These are phyloP conservation scores for Blastobotrys terrestris DNA, from an alignment of 805 yeast species.

Conservation along the genomic window DNA sequence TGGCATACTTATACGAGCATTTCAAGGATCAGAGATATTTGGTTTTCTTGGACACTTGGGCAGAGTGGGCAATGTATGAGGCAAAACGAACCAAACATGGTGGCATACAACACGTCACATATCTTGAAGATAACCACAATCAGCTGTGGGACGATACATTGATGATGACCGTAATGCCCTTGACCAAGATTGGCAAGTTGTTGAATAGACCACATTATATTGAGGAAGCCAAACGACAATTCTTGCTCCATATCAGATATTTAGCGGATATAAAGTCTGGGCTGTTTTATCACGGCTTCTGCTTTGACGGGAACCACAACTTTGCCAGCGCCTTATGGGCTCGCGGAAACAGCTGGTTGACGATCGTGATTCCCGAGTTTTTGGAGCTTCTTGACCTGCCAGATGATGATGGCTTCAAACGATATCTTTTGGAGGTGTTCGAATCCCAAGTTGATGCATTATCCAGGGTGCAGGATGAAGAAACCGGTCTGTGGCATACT, in stretches of 20 bases:
- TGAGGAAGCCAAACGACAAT: conserved; percentile 33
- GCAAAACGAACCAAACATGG: conserved; percentile 32
- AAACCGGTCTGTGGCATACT: conserved; percentile 33
- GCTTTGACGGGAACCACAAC: conserved; percentile 10
- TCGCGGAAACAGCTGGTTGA: conserved; percentile 35
- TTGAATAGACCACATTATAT: conserved; percentile 28
- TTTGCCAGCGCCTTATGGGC: conserved; percentile 32
- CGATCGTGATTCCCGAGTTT: conserved; percentile 35
- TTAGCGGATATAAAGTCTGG: conserved; percentile 31
- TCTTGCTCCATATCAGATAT: conserved; percentile 32
- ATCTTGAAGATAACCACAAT: conserved; percentile 27
- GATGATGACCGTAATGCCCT: conserved; percentile 36
- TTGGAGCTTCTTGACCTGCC: conserved; percentile 29
- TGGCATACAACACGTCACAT: conserved; percentile 34
- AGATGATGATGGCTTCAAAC: conserved; percentile 28
- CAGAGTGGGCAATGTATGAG: conserved; percentile 33
- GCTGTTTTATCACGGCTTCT: conserved; percentile 34
- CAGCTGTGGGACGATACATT: conserved; percentile 28
- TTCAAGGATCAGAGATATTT: conserved; percentile 21
- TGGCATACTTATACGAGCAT: conserved; percentile 30
- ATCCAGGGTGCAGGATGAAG: conserved; percentile 26
- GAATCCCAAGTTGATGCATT: conserved; percentile 30
- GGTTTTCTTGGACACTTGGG: conserved; percentile 32
- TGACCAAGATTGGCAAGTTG: conserved; percentile 31
- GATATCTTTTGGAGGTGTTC: conserved; percentile 28